phyloP scores from a whole-genome alignment of 495 filamentous ascomycete genomes.

The Gamarada debralockiae region DNA sequence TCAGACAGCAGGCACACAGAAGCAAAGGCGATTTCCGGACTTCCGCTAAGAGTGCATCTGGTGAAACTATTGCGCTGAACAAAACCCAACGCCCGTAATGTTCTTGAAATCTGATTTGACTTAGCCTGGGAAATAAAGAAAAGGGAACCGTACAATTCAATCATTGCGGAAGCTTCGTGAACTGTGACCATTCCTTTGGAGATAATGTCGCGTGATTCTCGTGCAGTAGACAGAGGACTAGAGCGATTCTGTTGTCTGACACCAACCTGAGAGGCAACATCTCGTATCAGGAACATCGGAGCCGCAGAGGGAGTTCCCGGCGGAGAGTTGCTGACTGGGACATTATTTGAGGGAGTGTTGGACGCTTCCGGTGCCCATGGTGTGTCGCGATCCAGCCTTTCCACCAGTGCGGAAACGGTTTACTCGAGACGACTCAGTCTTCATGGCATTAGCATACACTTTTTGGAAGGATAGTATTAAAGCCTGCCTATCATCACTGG shows the following conservation, averaged over 20 bases:
- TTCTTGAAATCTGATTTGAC: conserved; percentile 20
- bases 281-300: conserved; percentile 33
- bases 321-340: not conserved
- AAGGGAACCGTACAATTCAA: conserved; percentile 1
- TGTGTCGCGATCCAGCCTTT: conserved; percentile 29
- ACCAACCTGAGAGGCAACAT: conserved; percentile 32
- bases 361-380: not conserved
- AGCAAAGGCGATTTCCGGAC: conserved; percentile 36
- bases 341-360: not conserved
- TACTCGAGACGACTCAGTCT: conserved; percentile 35
- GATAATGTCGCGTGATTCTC: not conserved
- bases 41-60: conserved; percentile 23
- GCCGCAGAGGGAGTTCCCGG: conserved; percentile 22
- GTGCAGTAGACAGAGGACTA: too few relatives aligned
- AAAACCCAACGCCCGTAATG: conserved; percentile 43
- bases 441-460: not conserved
- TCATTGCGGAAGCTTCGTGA: not conserved
- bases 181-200: not conserved
- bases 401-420: conserved; percentile 30
- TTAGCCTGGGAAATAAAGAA: not conserved
- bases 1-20: conserved; percentile 38
- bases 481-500: not conserved
- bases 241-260: conserved; percentile 5
- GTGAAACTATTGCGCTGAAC: conserved; percentile 29
- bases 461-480: not conserved